Base-by-base conservation (phyloP, 805 yeast species). In the Sungouiozyma ichnusensis region DNA sequence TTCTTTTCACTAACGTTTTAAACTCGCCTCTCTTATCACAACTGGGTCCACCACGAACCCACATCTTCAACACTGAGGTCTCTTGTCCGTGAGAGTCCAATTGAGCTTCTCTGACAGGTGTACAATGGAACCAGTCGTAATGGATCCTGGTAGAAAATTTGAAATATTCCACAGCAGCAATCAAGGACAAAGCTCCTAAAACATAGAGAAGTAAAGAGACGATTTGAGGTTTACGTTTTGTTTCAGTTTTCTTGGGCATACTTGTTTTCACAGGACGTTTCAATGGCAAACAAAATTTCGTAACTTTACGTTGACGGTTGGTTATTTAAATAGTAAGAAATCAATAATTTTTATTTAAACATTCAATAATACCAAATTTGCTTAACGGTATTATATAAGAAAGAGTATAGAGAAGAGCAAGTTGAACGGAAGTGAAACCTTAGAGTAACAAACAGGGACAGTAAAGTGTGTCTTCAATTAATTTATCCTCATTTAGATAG, bases 81-180 rank as follows among this genome's bases (percentile, higher is more conserved):
- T 55, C 53, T 8, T 45, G 16, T n/a, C 42, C 43, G 16, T 24
- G 16, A 6, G 35, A 16, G 6, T 38, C 38, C 8, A 45, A 44
- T 11, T 54, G 37, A 14, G 48, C 41, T 18, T 57, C 55, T 8
- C 54, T 47, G 5, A 49, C 42, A 13, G 69, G 64, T 11, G 70
- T 67, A 45, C 73, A 68, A 42, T 68, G 73, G 49, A 68, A 65
- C 71, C 69, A 67, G 20, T 68, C 72, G 42, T 68, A 68, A 45
- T 66, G 59, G 31, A 57, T 52, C 45, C 55, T 59, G 2, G 72
- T 67, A 16, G 63, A 48, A 40, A 64, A 66, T 47, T 68, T 68
- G 55, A 68, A 68, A 45, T 66, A 68, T 46, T 68, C 72, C 2
- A 65, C 69, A 3, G 62, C 70, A 2, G 65, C 72, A 39, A 67